Evolutionary conservation across 352 stramenopile species (phyloP).

Genomic region (Thalassiosira gravida): DNA sequence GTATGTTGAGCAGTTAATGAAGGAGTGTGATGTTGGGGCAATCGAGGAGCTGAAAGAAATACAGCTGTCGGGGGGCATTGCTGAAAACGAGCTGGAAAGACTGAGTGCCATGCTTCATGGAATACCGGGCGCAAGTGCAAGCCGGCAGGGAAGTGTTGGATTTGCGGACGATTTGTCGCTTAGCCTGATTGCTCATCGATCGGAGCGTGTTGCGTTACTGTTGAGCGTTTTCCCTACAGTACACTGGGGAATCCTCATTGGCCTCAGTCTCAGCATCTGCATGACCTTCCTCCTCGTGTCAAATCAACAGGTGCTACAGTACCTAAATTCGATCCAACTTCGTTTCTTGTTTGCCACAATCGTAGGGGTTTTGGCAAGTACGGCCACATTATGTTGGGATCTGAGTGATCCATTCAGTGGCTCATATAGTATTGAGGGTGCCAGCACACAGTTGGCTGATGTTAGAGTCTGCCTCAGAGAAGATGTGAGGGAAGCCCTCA

Average conservation of each 20-base stretch:
- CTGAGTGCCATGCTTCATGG: constrained; percentile 51
- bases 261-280: constrained; percentile 37
- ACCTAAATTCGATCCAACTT: constrained; percentile 54
- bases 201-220: constrained; percentile 38
- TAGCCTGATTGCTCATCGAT: constrained; percentile 43
- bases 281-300: constrained; percentile 48
- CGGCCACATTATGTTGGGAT: constrained; percentile 43
- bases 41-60: constrained; percentile 30
- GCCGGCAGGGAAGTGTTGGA: constrained; percentile 32
- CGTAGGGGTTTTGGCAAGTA: constrained; percentile 41
- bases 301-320: constrained; percentile 47
- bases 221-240: constrained; percentile 47
- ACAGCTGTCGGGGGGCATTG: constrained; percentile 46
- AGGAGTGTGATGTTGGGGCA: constrained; percentile 34
- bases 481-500: constrained; percentile 35
- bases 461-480: constrained; percentile 30
- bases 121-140: constrained; percentile 40
- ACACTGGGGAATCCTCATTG: constrained; percentile 42
- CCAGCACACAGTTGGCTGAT: constrained; percentile 38
- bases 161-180: constrained; percentile 33
- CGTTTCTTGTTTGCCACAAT: constrained; percentile 44
- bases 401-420: constrained; percentile 47
- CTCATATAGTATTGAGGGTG: constrained; percentile 38
- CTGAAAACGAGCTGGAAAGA: constrained; percentile 49
- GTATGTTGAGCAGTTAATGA: constrained; percentile 43